Base-by-base conservation (phyloP, 768 basidiomycete species). In the Leccinum rimulosum region DNA sequence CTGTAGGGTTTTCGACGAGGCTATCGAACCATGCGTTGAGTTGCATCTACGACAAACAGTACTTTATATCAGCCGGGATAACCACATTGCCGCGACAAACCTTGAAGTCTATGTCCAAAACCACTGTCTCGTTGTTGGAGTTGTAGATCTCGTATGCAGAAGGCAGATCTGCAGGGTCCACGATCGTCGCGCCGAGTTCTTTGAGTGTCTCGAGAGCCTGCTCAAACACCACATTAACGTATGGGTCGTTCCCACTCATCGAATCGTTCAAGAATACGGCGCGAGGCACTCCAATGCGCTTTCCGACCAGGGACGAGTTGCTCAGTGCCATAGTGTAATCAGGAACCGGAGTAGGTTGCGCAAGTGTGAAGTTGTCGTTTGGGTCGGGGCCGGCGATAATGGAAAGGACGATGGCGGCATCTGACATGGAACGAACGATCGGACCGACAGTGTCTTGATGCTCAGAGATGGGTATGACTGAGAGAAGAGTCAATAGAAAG, bases 151-250 rank as follows among this genome's bases (percentile, higher is more conserved):
- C 84, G 1, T 79, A 75, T 3, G 80, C 82, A 28, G 81, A 81
- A 0, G 85, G 84, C 27, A 88, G 68, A 65, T 87, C 82, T 3
- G 85, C 84, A 1, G 86, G 84, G 65, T 89, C 86, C 4, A 88
- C 76, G 14, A 88, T 73, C 1, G 79, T 76, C 19, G 80, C 80
- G 11, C 80, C 81, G 5, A 80, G 73, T 1, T 55, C 54, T 25
- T 70, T 65, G 33, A 81, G 68, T 2, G 70, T 73, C 57, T 73
- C 71, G n/a, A 82, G 57, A 3, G 78, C 74, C 9, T 70, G 71
- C 43, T 76, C 73, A 64, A 81, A 81, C 25, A 75, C 75, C 6
- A 75, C 56, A 10, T 75, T 63, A 33, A 75, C 70, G 10, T 70
- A 69, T 38, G 67, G 61, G 49, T 75, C 72, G 47, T 63, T 63